phyloP scores from a whole-genome alignment of 1,139 yeast species.

The Pichia sp. region DNA sequence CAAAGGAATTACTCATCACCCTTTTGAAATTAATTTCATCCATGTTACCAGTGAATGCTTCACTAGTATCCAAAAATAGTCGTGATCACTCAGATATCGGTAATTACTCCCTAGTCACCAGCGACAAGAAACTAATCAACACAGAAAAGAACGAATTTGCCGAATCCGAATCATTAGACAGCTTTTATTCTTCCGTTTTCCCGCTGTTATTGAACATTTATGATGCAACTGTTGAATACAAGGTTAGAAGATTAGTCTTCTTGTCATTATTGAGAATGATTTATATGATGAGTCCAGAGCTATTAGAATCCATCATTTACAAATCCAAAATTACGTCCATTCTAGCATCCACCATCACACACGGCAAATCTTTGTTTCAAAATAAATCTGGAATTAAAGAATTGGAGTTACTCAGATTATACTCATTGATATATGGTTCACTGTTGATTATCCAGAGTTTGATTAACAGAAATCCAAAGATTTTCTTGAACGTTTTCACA shows the following conservation, averaged over 20 bases:
- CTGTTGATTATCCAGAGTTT: constrained; percentile 49
- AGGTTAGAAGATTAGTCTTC: constrained; percentile 60
- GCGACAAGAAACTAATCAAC: constrained; percentile 31
- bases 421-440: constrained; percentile 50
- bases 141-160: constrained; percentile 23
- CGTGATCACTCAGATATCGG: constrained; percentile 11
- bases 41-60: constrained; percentile 46
- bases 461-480: constrained; percentile 43
- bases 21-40: constrained; percentile 57
- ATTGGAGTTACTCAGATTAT: constrained; percentile 30
- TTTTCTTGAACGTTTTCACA: constrained; percentile 51
- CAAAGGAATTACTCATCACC: constrained; percentile 60
- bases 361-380: constrained; percentile 39
- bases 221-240: constrained; percentile 71
- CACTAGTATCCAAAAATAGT: constrained; percentile 17
- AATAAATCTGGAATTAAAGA: constrained; percentile 16
- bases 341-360: constrained; percentile 71
- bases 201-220: constrained; percentile 68
- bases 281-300: constrained; percentile 30
- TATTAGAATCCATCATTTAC: constrained; percentile 24
- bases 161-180: constrained; percentile 20
- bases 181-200: constrained; percentile 52
- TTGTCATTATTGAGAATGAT: constrained; percentile 57
- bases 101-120: constrained; percentile 27
- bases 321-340: constrained; percentile 42